phyloP scores from a whole-genome alignment of 2,329 filamentous ascomycete genomes.

The Tolypocladium pustulatum region DNA sequence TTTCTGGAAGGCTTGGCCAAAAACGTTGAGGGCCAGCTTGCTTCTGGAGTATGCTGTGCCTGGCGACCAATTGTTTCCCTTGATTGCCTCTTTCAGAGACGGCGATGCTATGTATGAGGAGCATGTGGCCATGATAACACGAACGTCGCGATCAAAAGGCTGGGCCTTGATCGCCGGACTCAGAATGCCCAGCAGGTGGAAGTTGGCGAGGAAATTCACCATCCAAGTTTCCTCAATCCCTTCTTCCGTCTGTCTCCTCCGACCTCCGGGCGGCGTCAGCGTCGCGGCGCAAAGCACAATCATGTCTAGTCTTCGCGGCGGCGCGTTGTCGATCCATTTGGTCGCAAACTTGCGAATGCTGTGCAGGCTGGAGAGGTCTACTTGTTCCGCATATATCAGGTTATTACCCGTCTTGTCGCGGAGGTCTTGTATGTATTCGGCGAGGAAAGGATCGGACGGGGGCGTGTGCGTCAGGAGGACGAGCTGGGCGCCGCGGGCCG shows the following conservation, averaged over 20 bases:
- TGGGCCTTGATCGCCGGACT: conserved; percentile 85
- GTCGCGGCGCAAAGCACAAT: conserved; percentile 78
- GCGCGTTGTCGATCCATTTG: conserved; percentile 94
- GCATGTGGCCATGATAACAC: conserved; percentile 79
- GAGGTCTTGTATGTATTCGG: conserved; percentile 86
- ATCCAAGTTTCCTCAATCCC: conserved; percentile 87
- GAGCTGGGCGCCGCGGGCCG: conserved; percentile 75
- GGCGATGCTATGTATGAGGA: conserved; percentile 76
- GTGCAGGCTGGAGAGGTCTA: conserved; percentile 79
- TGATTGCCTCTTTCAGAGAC: conserved; percentile 44
- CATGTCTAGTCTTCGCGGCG: conserved; percentile 81
- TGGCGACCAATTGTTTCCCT: conserved; percentile 42
- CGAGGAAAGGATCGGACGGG: conserved; percentile 75
- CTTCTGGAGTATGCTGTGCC: conserved; percentile 51
- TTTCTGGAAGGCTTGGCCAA: conserved; percentile 85
- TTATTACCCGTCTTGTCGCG: conserved; percentile 68
- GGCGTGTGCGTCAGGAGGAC: conserved; percentile 78
- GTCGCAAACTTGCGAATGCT: conserved; percentile 90
- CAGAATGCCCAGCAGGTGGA: conserved; percentile 84
- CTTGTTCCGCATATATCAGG: conserved; percentile 90
- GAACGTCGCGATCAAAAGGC: conserved; percentile 85
- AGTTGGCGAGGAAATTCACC: conserved; percentile 91
- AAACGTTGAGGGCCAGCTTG: conserved; percentile 77
- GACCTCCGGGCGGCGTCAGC: conserved; percentile 56
- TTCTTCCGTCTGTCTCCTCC: conserved; percentile 55